Conservation (phyloP, 2,329 filamentous ascomycete species). For the Penicillium sp. region DNA sequence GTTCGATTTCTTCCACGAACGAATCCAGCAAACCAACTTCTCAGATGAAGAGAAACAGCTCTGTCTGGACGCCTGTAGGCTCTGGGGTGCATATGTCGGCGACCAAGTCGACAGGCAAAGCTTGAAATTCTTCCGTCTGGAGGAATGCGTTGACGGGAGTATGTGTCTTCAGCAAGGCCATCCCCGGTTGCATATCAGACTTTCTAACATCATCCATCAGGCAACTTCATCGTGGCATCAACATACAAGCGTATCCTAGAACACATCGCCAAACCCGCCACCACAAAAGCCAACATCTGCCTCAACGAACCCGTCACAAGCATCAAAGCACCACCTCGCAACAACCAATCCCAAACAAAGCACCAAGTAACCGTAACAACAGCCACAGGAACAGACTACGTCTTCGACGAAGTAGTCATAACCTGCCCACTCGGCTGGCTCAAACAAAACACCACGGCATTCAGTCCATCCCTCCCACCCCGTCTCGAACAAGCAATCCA, state of each 20-base stretch:
- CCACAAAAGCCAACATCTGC: conserved; percentile 42
- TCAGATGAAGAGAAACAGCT: conserved; percentile 38
- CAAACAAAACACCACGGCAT: conserved; percentile 41
- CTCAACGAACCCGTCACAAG: conserved; percentile 40
- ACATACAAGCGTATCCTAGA: conserved; percentile 53
- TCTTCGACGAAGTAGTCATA: conserved; percentile 46
- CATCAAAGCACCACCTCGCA: conserved; percentile 27
- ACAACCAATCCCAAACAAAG: conserved; percentile 4
- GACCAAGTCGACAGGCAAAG: conserved; percentile 52
- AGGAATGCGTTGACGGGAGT: conserved; percentile 57
- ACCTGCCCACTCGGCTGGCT: conserved; percentile 49
- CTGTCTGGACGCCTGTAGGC: conserved; percentile 48
- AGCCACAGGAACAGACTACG: conserved; percentile 26
- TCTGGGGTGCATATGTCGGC: conserved; percentile 59
- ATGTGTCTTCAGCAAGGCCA: neutral
- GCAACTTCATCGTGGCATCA: conserved; percentile 55
- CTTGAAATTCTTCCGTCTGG: conserved; percentile 56
- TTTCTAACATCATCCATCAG: conserved; percentile 19
- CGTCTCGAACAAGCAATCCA: conserved; percentile 40
- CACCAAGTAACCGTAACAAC: conserved; percentile 41
- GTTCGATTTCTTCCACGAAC: conserved; percentile 49
- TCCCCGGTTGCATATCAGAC: neutral
- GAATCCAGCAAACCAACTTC: conserved; percentile 36
- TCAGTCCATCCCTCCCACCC: conserved; percentile 38
- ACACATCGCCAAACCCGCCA: conserved; percentile 43